These are phyloP conservation scores for Solanum chacoense DNA, from an alignment of 305 asterid species.

Conservation along the genomic window DNA sequence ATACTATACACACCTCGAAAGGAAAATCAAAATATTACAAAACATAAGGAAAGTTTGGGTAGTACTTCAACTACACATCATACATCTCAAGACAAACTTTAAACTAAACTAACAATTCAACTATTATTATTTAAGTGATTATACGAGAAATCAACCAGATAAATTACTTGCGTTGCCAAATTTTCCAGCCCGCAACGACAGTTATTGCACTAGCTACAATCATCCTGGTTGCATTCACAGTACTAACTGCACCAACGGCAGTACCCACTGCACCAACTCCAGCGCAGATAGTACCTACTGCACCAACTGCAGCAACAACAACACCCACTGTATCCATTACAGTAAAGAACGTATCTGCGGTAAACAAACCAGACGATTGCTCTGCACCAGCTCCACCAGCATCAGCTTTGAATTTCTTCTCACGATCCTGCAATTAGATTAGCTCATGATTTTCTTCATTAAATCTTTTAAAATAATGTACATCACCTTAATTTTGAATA, in stretches of 20 bases:
- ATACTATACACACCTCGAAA: background rate
- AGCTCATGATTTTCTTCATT: background rate
- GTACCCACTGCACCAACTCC: background rate
- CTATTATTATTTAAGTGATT: background rate
- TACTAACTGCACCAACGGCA: background rate
- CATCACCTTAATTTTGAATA: too few species aligned
- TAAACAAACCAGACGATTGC: background rate
- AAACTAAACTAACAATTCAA: too few species aligned
- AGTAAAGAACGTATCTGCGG: background rate
- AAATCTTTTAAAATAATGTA: too few species aligned
- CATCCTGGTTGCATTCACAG: background rate
- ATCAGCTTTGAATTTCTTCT: background rate
- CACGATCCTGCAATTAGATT: background rate
- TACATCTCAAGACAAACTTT: background rate
- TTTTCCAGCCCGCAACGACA: background rate
- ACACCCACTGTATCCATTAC: background rate
- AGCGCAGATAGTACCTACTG: background rate
- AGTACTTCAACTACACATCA: background rate
- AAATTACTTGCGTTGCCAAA: background rate
- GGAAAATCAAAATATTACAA: background rate
- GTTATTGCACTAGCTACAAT: background rate
- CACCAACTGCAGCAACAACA: background rate
- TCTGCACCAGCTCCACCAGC: background rate
- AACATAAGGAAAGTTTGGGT: background rate
- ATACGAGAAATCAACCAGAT: background rate